These are phyloP conservation scores for Mycosphaerella sp. DNA, from an alignment of 2,329 filamentous ascomycete species.

Conservation along the genomic window DNA sequence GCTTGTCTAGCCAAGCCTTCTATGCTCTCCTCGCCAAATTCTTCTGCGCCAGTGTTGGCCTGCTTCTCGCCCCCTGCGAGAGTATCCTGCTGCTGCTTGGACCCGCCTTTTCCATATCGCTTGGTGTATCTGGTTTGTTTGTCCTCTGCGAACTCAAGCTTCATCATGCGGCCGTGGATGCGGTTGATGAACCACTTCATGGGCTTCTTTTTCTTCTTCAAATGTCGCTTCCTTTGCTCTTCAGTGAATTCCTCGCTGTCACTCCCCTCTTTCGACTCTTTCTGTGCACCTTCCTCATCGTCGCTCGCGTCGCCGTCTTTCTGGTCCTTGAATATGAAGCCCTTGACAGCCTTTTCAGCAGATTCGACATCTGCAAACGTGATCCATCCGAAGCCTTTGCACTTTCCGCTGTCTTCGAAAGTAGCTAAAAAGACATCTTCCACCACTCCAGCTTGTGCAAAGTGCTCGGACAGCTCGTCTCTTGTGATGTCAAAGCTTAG, in stretches of 20 bases:
- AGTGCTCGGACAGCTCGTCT: slow-evolving; percentile 73
- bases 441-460: slow-evolving; percentile 76
- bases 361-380: slow-evolving; percentile 75
- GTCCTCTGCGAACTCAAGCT: slow-evolving; percentile 92
- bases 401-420: slow-evolving; percentile 95
- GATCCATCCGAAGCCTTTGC: slow-evolving; percentile 95
- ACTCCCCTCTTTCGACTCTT: slow-evolving; percentile 27
- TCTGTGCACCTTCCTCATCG: slow-evolving; percentile 48
- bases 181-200: slow-evolving; percentile 76
- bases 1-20: slow-evolving; percentile 15
- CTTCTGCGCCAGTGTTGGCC: slow-evolving; percentile 45
- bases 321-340: slow-evolving; percentile 64
- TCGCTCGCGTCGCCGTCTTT: slow-evolving; percentile 45
- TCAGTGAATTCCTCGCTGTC: slow-evolving; percentile 32
- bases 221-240: slow-evolving; percentile 32
- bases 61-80: slow-evolving; percentile 5
- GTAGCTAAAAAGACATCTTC: slow-evolving; percentile 82
- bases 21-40: slow-evolving; percentile 12
- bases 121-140: slow-evolving; percentile 86
- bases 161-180: slow-evolving; percentile 70
- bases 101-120: slow-evolving; percentile 65
- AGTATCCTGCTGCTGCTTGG: not conserved
- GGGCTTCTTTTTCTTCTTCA: slow-evolving; percentile 40
- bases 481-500: slow-evolving; percentile 52
- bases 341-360: slow-evolving; percentile 70